Evolutionary conservation across 495 filamentous ascomycete genomes (phyloP), one percentile per base, ranked within the genome.

Genomic region (Podospora bellae-mahoneyi): DNA sequence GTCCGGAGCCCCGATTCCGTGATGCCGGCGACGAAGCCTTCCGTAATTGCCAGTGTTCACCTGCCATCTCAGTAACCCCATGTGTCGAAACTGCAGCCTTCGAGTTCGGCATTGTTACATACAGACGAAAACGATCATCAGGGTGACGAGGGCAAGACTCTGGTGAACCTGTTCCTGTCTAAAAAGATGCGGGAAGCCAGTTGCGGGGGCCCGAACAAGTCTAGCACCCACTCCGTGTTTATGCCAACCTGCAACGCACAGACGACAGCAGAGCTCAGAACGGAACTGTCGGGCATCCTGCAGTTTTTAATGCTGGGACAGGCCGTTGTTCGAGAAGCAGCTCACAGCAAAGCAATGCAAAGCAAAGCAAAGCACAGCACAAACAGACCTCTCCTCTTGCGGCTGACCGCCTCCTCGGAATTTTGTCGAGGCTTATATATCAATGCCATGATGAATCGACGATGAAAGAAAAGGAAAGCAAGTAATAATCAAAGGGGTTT

Each of bases 231-330:
- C 72, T 67, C 73, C 66, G 69, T 66, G 69, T 75, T 71, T n/a
- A 74, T 74, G 73, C 74, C 68, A 73, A 71, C 69, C 73, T 71
- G 73, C 73, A 68, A 64, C 67, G 73, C 71, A 73, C 73, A 74
- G 72, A 73, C 72, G 64, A 65, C 68, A 69, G 56, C 18, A 72
- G 65, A 27, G 55, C 60, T 67, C 68, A 67, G 68, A 74, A 69
- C 64, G 68, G 68, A 69, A 70, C 64, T 64, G 67, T 71, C 70
- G 60, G 64, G 66, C 69, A 44, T 57, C 69, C 23, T 18, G 68
- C 39, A 68, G 64, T 66, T 64, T 56, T 74, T 71, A 74, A 76
- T 76, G 74, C 74, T 73, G 64, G 70, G 68, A 56, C 60, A 68
- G 55, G 65, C 66, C 66, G 64, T 68, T 68, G 68, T 73, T 71